Percentiles rank a stretch among this genome's conserved stretches.
Conservation (phyloP, 805 yeast species). For the Torulaspora microellipsoides region DNA sequence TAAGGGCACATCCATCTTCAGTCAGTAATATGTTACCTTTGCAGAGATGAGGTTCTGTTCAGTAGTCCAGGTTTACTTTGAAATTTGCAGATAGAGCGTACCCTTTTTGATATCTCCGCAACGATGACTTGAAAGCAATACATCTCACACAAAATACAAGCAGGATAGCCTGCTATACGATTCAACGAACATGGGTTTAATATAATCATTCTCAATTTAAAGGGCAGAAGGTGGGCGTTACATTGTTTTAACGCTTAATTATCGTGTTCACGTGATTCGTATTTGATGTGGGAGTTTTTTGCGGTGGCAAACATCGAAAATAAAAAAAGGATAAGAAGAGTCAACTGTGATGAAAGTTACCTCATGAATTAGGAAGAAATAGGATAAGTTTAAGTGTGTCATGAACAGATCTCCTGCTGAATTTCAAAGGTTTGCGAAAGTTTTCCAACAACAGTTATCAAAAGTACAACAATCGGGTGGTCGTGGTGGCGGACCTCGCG, state of each 20-base stretch:
- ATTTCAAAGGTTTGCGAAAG: constrained; percentile 50
- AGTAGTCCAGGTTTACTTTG: too few relatives aligned
- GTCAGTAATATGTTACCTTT: neutral
- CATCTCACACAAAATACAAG: too few relatives aligned
- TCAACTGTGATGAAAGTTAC: too few relatives aligned
- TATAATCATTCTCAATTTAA: too few relatives aligned
- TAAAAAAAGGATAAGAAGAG: neutral
- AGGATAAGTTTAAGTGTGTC: neutral
- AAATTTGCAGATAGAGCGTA: too few relatives aligned
- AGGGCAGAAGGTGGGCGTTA: too few relatives aligned
- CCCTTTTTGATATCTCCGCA: neutral
- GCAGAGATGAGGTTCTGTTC: neutral
- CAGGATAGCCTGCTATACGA: too few relatives aligned
- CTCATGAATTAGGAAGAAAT: too few relatives aligned
- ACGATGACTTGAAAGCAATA: too few relatives aligned
- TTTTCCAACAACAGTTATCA: constrained; percentile 45
- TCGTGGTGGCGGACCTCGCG: constrained; percentile 27
- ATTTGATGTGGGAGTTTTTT: neutral
- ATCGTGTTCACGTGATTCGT: neutral
- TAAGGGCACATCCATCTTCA: constrained; percentile 28
- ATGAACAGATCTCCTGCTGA: constrained; percentile 37
- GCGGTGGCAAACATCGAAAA: constrained; percentile 1
- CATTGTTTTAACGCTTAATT: too few relatives aligned
- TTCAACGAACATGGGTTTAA: too few relatives aligned
- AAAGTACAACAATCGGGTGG: constrained; percentile 39